Base-by-base conservation (phyloP, 306 rosid species). In the Fragaria vesca region DNA sequence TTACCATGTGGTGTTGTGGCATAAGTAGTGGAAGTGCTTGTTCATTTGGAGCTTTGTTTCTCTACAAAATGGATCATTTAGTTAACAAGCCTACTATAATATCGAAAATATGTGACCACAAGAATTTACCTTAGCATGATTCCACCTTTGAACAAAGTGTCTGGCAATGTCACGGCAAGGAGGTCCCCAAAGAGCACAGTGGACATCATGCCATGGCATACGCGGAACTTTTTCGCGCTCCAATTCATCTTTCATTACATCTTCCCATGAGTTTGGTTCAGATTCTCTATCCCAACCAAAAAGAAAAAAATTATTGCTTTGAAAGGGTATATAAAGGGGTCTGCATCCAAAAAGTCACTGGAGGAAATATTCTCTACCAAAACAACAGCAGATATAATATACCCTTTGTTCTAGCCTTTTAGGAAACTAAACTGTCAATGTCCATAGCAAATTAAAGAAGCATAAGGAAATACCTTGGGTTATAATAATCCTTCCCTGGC, bases 161-260 rank as follows among this genome's bases (percentile, higher is more conserved):
- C 85, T 73, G 11, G 89, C 89, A 57, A 83, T 76, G 77, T 86
- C 89, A 69, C 85, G 85, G 57, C 87, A 86, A 15, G 87, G 74
- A 4, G 89, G 86, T 30, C 89, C 89, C 87, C 85, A 83, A 10
- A 86, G 80, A 30, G 89, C 89, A 78, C 87, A 83, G 16, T 86
- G 89, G 75, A 86, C 83, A 81, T 86, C 89, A 76, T 86, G 89
- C 89, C 89, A 86, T 7, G 89, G 89, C 89, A 86, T 86, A 34
- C 89, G 85, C 8, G 87, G 89, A 69, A 76, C 79, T 46, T 81
- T 86, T 79, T 78, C 83, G n/a, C 89, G 84, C 15, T 81, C 80
- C 72, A 86, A 57, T 61, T 86, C 89, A 65, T 86, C 89, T 81
- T 73, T 79, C 84, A 76, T 83, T 28, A 85, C 66, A 55, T 83